Percentiles rank a stretch among this genome's conserved stretches.
These are phyloP conservation scores for Sechiopsis laciniata DNA, from an alignment of 306 rosid species.

Conservation along the genomic window DNA sequence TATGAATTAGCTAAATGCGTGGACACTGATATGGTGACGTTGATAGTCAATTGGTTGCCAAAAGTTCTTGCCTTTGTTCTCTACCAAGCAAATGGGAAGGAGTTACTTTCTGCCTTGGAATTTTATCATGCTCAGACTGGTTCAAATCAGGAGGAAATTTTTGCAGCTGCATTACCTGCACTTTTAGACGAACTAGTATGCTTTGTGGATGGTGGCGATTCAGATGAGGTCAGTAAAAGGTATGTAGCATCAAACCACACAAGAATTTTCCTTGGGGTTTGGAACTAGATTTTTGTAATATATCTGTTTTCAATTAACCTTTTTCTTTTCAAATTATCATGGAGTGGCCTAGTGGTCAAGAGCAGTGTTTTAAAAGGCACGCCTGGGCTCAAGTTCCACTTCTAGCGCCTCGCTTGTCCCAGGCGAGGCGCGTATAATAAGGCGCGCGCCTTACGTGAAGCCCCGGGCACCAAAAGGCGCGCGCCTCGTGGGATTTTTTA, in stretches of 20 bases:
- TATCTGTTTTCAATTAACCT: not conserved
- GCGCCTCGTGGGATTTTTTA: too few species aligned
- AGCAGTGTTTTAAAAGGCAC: too few species aligned
- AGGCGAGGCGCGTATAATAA: too few species aligned
- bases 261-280: not conserved
- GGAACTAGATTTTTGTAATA: not conserved
- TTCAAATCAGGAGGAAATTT: constrained; percentile 71
- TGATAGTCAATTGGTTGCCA: constrained; percentile 71
- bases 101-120: constrained; percentile 58
- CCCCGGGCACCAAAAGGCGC: too few species aligned
- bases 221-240: constrained; percentile 73
- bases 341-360: too few species aligned
- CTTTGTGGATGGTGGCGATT: constrained; percentile 65
- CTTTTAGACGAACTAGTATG: constrained; percentile 87
- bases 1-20: constrained; percentile 65
- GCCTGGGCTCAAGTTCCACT: too few species aligned
- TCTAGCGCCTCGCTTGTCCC: too few species aligned
- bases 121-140: constrained; percentile 69
- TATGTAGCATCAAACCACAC: constrained; percentile 23
- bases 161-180: constrained; percentile 75
- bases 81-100: constrained; percentile 56
- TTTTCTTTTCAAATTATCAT: too few species aligned
- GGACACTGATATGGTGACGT: constrained; percentile 57
- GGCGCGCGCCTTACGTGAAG: too few species aligned
- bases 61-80: constrained; percentile 93